Percentiles rank a stretch among this genome's conserved stretches.
Evolutionary conservation across 371 early-diverging fungal genomes (phyloP).

Genomic region (Syncephalis plumigaleata): DNA sequence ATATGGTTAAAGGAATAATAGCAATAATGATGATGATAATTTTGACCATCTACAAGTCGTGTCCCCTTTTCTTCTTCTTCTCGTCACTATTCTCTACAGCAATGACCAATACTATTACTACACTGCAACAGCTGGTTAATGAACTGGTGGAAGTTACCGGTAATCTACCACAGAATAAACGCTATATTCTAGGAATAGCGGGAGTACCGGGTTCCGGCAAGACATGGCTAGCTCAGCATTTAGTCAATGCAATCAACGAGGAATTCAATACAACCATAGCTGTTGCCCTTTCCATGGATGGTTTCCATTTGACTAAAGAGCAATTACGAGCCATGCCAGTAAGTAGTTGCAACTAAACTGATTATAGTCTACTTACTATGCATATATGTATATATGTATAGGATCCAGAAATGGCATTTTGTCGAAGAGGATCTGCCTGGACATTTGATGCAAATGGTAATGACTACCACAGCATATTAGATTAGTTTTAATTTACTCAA

Average conservation of each 20-base stretch:
- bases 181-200: background rate
- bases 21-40: too few relatives aligned
- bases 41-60: too few relatives aligned
- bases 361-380: background rate
- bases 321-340: background rate
- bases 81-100: too few relatives aligned
- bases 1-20: too few relatives aligned
- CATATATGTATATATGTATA: too few relatives aligned
- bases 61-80: too few relatives aligned
- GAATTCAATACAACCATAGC: background rate
- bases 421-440: background rate
- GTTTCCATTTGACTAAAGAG: background rate
- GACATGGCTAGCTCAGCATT: background rate
- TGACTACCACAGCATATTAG: background rate
- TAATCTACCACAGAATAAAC: too few relatives aligned
- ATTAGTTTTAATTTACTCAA: background rate
- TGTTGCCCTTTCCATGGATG: background rate
- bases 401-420: background rate
- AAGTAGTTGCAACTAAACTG: conserved; percentile 11
- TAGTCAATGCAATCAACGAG: background rate
- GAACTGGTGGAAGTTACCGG: too few relatives aligned
- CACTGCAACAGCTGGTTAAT: too few relatives aligned
- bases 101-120: too few relatives aligned
- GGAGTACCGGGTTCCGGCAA: background rate
- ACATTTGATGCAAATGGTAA: background rate